Conservation (phyloP, 2,329 filamentous ascomycete species). For the Macrophomina pseudophaseolina region DNA sequence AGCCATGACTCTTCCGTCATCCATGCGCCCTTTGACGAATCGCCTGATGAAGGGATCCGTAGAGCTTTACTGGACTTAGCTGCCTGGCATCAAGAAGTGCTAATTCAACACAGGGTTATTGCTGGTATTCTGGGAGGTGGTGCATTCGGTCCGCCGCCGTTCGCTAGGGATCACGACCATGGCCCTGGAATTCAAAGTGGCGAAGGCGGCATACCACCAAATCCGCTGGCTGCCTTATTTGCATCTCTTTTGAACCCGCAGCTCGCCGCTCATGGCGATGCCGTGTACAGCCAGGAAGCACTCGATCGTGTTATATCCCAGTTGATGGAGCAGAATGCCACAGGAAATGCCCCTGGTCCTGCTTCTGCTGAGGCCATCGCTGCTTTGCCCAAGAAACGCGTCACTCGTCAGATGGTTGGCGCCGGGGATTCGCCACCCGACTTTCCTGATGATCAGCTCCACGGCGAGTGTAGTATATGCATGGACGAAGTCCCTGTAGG, state of each 20-base stretch:
- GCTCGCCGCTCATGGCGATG: conserved; percentile 67
- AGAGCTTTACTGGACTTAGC: background rate
- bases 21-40: background rate
- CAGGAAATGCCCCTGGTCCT: conserved; percentile 79
- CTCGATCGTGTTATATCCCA: conserved; percentile 86
- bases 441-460: conserved; percentile 32
- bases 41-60: background rate
- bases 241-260: conserved; percentile 37
- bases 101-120: conserved; percentile 16
- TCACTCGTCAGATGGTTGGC: conserved; percentile 73
- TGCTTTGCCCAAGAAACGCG: conserved; percentile 71
- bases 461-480: conserved; percentile 88
- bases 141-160: conserved; percentile 9
- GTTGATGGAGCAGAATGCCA: conserved; percentile 82
- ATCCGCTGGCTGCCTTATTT: conserved; percentile 55
- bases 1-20: background rate
- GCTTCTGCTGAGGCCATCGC: conserved; percentile 77
- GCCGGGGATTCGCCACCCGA: conserved; percentile 56
- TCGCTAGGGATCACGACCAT: background rate
- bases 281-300: conserved; percentile 88
- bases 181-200: conserved; percentile 3
- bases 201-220: conserved; percentile 26
- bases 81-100: background rate
- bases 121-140: conserved; percentile 15
- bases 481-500: conserved; percentile 81